Percentiles rank a stretch among this genome's conserved stretches.
These are phyloP conservation scores for Thielaviopsis euricoi DNA, from an alignment of 2,329 filamentous ascomycete species.

Conservation along the genomic window DNA sequence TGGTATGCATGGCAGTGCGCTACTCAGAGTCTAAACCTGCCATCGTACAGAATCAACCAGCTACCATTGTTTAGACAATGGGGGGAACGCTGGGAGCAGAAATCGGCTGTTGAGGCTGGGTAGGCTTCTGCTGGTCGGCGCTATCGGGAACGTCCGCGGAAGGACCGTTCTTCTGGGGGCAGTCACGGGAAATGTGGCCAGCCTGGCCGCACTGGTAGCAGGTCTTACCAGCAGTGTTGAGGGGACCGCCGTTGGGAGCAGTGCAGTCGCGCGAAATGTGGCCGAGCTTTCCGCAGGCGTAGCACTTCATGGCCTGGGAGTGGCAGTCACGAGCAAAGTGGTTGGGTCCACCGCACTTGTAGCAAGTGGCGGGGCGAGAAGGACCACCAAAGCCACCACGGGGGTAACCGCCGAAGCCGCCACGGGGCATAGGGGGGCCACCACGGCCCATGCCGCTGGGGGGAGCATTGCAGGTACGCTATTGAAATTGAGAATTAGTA, in stretches of 20 bases:
- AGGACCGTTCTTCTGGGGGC: slow-evolving; percentile 50
- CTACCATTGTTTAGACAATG: slow-evolving; percentile 18
- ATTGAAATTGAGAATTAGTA: slow-evolving; percentile 4
- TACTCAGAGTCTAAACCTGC: not conserved
- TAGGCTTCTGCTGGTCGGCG: slow-evolving; percentile 24
- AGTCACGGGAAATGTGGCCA: slow-evolving; percentile 91
- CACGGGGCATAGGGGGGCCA: slow-evolving; percentile 46
- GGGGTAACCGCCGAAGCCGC: slow-evolving; percentile 45
- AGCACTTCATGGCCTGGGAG: slow-evolving; percentile 97
- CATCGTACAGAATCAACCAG: not conserved
- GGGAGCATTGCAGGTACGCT: slow-evolving; percentile 65
- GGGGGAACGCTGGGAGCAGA: slow-evolving; percentile 14
- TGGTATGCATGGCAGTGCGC: too few species aligned
- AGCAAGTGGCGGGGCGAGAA: slow-evolving; percentile 51
- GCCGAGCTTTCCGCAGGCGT: slow-evolving; percentile 86
- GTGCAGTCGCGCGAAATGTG: slow-evolving; percentile 93
- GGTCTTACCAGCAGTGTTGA: slow-evolving; percentile 94
- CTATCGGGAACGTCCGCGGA: slow-evolving; percentile 29
- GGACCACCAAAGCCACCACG: slow-evolving; percentile 62
- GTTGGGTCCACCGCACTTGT: slow-evolving; percentile 75
- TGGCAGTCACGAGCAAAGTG: slow-evolving; percentile 98
- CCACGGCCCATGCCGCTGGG: slow-evolving; percentile 54
- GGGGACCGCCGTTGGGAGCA: slow-evolving; percentile 83
- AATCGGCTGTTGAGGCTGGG: not conserved
- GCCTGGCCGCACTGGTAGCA: slow-evolving; percentile 96